These are phyloP conservation scores for Nemania sp. DNA, from an alignment of 2,329 filamentous ascomycete genomes.

Conservation along the genomic window DNA sequence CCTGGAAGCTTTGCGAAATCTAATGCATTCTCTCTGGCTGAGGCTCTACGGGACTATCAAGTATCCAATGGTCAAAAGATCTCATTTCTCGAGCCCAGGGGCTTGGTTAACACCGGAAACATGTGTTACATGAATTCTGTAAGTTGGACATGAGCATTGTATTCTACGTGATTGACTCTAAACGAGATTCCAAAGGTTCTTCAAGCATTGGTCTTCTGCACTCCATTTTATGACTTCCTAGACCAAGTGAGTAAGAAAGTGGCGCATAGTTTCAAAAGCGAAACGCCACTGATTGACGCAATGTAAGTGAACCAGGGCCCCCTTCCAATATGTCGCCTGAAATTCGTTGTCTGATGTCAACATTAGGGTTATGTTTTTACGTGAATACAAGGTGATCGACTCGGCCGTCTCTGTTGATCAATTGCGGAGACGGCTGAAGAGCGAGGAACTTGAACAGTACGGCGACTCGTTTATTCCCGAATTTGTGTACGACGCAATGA, in stretches of 20 bases:
- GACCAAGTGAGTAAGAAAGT: constrained; percentile 84
- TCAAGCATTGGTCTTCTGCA: constrained; percentile 92
- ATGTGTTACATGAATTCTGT: constrained; percentile 99
- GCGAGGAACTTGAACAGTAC: constrained; percentile 83
- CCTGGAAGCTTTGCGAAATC: constrained; percentile 48
- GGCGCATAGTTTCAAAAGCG: constrained; percentile 89
- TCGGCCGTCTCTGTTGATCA: constrained; percentile 76
- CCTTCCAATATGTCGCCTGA: not conserved
- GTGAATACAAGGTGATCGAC: constrained; percentile 85
- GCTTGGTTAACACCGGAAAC: constrained; percentile 94
- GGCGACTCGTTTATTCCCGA: constrained; percentile 91
- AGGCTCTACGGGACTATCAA: constrained; percentile 75
- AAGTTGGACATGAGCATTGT: constrained; percentile 46
- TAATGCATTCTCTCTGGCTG: constrained; percentile 48
- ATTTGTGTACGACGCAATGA: constrained; percentile 93
- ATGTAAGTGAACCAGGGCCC: constrained; percentile 66
- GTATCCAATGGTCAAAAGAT: constrained; percentile 69
- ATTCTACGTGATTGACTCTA: not conserved
- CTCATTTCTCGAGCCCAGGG: constrained; percentile 87
- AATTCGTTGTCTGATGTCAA: constrained; percentile 7
- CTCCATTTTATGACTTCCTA: constrained; percentile 92
- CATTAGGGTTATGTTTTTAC: constrained; percentile 88
- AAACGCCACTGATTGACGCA: constrained; percentile 90
- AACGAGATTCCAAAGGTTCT: constrained; percentile 69
- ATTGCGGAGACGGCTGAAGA: constrained; percentile 74